phyloP scores from a whole-genome alignment of 768 basidiomycete species.

The Kwoniella pini region DNA sequence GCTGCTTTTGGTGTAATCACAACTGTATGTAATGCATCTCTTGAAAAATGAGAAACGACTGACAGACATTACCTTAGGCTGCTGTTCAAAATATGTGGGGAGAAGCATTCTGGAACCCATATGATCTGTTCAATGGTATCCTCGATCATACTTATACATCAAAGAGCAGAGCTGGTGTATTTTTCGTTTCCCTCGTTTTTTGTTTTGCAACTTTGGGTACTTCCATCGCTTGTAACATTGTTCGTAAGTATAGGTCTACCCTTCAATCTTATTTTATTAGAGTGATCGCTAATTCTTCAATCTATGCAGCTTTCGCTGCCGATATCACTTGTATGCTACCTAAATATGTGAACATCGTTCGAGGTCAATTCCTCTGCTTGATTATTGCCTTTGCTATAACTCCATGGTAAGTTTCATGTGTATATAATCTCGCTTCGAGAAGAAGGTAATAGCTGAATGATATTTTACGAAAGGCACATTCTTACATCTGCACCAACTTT shows the following conservation, averaged over 20 bases:
- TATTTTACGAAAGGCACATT: slow-evolving; percentile 16
- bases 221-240: slow-evolving; percentile 32
- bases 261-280: no score
- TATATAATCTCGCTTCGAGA: background rate
- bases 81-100: slow-evolving; percentile 36
- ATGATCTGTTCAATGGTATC: slow-evolving; percentile 33
- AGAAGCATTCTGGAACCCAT: slow-evolving; percentile 34
- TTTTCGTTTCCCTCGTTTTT: slow-evolving; percentile 25
- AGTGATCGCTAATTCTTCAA: background rate
- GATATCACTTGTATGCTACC: slow-evolving; percentile 35
- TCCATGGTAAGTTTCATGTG: slow-evolving; percentile 22
- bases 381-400: slow-evolving; percentile 30
- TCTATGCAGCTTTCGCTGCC: slow-evolving; percentile 26
- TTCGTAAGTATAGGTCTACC: slow-evolving; percentile 26
- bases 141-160: slow-evolving; percentile 23
- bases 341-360: slow-evolving; percentile 32
- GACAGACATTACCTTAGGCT: slow-evolving; percentile 3
- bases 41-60: background rate
- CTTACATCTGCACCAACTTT: slow-evolving; percentile 31
- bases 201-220: slow-evolving; percentile 28
- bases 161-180: slow-evolving; percentile 26
- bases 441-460: background rate
- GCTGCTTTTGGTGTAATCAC: slow-evolving; percentile 32
- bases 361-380: slow-evolving; percentile 28
- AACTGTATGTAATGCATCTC: slow-evolving; percentile 23